Conservation (phyloP, 306 rosid species). For the Prunus davidiana region DNA sequence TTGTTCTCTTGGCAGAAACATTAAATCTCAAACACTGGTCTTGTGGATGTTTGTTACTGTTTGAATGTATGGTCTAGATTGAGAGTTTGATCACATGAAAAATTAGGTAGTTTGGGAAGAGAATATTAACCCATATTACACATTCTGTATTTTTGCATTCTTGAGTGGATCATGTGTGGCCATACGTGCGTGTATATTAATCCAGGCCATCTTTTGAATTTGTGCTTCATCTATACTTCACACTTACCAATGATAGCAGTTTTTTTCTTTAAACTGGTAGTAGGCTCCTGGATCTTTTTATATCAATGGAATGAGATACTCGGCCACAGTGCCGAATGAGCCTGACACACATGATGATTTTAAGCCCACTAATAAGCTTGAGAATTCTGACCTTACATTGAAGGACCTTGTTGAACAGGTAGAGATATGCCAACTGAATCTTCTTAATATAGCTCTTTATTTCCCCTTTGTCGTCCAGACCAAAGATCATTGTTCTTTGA, state of each 20-base stretch:
- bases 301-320: constrained; percentile 47
- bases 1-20: neutral
- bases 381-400: constrained; percentile 48
- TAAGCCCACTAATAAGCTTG: constrained; percentile 68
- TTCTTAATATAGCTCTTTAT: neutral
- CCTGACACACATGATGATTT: constrained; percentile 86
- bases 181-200: neutral
- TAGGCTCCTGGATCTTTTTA: constrained; percentile 46
- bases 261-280: constrained; percentile 12
- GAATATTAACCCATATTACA: neutral
- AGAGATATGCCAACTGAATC: constrained; percentile 1
- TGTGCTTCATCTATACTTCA: neutral
- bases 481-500: neutral
- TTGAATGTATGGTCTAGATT: neutral
- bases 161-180: neutral
- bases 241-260: neutral
- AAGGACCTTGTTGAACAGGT: constrained; percentile 74
- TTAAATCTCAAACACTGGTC: neutral
- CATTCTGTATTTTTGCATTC: neutral
- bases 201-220: neutral
- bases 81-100: neutral
- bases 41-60: neutral
- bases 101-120: neutral
- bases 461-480: neutral
- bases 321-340: constrained; percentile 49